Evolutionary conservation across 1,284 basidiomycete species (phyloP).

Genomic region (Sporisorium sorghi): DNA sequence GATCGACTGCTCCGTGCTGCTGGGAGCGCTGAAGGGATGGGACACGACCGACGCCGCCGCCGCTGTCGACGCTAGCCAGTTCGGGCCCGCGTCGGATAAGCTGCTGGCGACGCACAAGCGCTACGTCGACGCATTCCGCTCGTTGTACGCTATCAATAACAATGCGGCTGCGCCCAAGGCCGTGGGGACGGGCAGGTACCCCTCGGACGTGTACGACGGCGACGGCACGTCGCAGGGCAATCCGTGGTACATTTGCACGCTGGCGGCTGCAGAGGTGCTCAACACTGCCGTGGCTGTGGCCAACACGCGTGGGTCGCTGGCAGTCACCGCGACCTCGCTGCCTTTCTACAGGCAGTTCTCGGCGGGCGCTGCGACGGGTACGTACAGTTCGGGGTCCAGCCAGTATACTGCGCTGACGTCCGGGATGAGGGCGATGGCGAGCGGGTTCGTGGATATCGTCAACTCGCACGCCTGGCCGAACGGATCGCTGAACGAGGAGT

Average conservation of each 20-base stretch:
- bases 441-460: slow-evolving; percentile 49
- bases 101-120: slow-evolving; percentile 51
- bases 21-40: slow-evolving; percentile 51
- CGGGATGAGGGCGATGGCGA: slow-evolving; percentile 48
- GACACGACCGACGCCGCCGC: slow-evolving; percentile 27
- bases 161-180: slow-evolving; percentile 39
- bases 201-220: slow-evolving; percentile 48
- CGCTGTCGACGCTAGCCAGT: slow-evolving; percentile 30
- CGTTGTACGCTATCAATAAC: slow-evolving; percentile 51
- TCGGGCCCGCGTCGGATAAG: slow-evolving; percentile 49
- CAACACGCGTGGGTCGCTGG: slow-evolving; percentile 21
- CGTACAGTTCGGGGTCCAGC: slow-evolving; percentile 16
- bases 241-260: slow-evolving; percentile 59
- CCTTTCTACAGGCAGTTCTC: slow-evolving; percentile 53
- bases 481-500: slow-evolving; percentile 55
- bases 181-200: slow-evolving; percentile 50
- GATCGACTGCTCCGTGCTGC: slow-evolving; percentile 51
- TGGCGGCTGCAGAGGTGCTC: slow-evolving; percentile 52
- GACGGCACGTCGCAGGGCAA: slow-evolving; percentile 43
- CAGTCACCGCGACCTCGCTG: slow-evolving; percentile 38
- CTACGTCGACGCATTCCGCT: slow-evolving; percentile 55
- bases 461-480: slow-evolving; percentile 45
- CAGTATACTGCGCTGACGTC: slow-evolving; percentile 33
- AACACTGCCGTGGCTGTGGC: slow-evolving; percentile 43
- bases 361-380: slow-evolving; percentile 28